Percentiles rank a stretch among this genome's conserved stretches.
phyloP scores from a whole-genome alignment of 208 protist genomes.

The Leishmania lainsoni region DNA sequence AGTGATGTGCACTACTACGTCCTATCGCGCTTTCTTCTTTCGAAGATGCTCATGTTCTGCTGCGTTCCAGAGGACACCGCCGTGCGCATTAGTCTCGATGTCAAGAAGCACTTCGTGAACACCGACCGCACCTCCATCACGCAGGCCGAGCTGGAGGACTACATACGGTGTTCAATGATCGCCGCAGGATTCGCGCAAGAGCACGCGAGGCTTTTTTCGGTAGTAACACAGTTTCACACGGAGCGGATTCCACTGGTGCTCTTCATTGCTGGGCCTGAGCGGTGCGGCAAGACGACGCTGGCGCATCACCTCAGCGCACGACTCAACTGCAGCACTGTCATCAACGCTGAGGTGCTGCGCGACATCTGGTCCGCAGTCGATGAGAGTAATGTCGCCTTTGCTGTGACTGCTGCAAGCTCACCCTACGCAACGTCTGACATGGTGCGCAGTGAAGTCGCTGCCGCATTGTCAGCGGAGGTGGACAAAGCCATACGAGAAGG shows the following conservation, averaged over 20 bases:
- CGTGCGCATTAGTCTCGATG: conserved; percentile 51
- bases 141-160: conserved; percentile 45
- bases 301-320: conserved; percentile 41
- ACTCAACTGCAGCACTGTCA: conserved; percentile 55
- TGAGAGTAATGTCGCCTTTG: conserved; percentile 3
- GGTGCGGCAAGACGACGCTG: conserved; percentile 53
- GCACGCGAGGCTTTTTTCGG: conserved; percentile 37
- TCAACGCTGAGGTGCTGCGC: conserved; percentile 56
- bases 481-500: conserved; percentile 49
- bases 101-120: conserved; percentile 66
- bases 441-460: neutral
- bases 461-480: conserved; percentile 37
- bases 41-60: conserved; percentile 68
- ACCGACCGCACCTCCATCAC: conserved; percentile 39
- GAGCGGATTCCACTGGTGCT: conserved; percentile 57
- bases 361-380: conserved; percentile 36
- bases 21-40: conserved; percentile 66
- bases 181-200: conserved; percentile 37
- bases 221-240: conserved; percentile 53
- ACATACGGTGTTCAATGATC: conserved; percentile 30
- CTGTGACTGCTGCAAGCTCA: neutral
- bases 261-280: conserved; percentile 41
- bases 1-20: conserved; percentile 59
- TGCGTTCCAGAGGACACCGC: conserved; percentile 45
- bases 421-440: neutral